Evolutionary conservation across 2,329 filamentous ascomycete species (phyloP).

Genomic region (Cladobotryum mycophilum): DNA sequence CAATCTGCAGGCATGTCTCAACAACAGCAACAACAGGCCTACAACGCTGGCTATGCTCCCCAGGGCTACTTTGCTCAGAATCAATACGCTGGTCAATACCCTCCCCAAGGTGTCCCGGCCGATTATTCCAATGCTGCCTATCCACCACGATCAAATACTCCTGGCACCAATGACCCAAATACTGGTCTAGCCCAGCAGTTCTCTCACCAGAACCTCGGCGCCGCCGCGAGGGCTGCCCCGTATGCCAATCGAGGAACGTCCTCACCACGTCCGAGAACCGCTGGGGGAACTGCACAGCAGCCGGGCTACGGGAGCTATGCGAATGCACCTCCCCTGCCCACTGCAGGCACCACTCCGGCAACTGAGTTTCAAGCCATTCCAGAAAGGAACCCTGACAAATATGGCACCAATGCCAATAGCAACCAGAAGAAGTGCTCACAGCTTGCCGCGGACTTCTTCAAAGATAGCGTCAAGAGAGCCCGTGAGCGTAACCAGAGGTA

Average conservation of each 20-base stretch:
- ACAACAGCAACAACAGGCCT: slow-evolving; percentile 39
- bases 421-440: slow-evolving; percentile 66
- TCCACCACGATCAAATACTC: slow-evolving; percentile 50
- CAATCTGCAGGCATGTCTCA: slow-evolving; percentile 34
- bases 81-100: slow-evolving; percentile 44
- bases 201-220: slow-evolving; percentile 88
- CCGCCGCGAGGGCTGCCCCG: slow-evolving; percentile 62
- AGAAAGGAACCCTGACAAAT: slow-evolving; percentile 81
- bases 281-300: slow-evolving; percentile 61
- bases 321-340: slow-evolving; percentile 58
- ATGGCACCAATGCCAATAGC: slow-evolving; percentile 57
- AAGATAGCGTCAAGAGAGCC: slow-evolving; percentile 94
- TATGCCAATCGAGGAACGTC: slow-evolving; percentile 64
- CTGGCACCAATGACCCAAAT: slow-evolving; percentile 71
- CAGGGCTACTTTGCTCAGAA: slow-evolving; percentile 57
- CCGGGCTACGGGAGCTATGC: slow-evolving; percentile 60
- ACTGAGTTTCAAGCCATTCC: slow-evolving; percentile 73
- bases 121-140: slow-evolving; percentile 43
- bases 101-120: slow-evolving; percentile 33
- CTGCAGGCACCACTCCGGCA: slow-evolving; percentile 51
- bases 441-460: slow-evolving; percentile 86
- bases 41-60: slow-evolving; percentile 40
- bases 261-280: slow-evolving; percentile 74
- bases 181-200: slow-evolving; percentile 93
- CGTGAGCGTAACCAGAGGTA: slow-evolving; percentile 92